phyloP scores from a whole-genome alignment of 2,329 filamentous ascomycete genomes.

The Coleophoma cylindrospora region DNA sequence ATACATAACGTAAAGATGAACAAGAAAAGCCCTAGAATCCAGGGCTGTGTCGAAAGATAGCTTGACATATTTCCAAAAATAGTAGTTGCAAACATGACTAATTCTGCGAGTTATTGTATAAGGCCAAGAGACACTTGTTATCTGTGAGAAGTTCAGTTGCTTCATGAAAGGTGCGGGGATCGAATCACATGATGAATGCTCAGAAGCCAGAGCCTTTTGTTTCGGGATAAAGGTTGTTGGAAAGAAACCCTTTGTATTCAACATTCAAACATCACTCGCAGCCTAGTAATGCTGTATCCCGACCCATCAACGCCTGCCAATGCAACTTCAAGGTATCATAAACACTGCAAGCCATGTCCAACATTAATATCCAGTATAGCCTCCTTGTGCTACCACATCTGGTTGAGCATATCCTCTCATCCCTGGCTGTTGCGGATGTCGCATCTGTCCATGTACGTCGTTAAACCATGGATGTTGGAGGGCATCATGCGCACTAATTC shows the following conservation, averaged over 20 bases:
- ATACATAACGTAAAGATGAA: background rate
- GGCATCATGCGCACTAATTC: conserved; percentile 82
- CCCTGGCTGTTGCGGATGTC: conserved; percentile 16
- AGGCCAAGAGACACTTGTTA: too few relatives aligned
- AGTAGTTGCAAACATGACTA: too few relatives aligned
- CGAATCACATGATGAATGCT: too few relatives aligned
- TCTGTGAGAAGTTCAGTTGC: too few relatives aligned
- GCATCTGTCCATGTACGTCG: conserved; percentile 43
- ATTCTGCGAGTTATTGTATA: too few relatives aligned
- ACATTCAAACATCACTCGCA: background rate
- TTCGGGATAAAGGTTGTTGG: background rate
- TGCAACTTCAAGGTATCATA: conserved; percentile 4
- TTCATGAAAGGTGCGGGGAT: too few relatives aligned
- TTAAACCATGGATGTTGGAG: conserved; percentile 90
- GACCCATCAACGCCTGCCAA: conserved; percentile 3
- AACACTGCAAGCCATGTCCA: background rate
- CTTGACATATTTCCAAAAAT: too few relatives aligned
- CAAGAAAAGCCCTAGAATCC: too few relatives aligned
- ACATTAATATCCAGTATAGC: conserved; percentile 11
- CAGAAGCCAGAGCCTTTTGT: too few relatives aligned
- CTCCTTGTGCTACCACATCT: conserved; percentile 17
- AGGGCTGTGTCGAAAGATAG: too few relatives aligned
- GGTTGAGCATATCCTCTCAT: conserved; percentile 20
- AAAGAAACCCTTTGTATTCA: background rate
- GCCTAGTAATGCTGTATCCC: background rate